phyloP scores from a whole-genome alignment of 768 basidiomycete genomes.

The Phaffia australis region DNA sequence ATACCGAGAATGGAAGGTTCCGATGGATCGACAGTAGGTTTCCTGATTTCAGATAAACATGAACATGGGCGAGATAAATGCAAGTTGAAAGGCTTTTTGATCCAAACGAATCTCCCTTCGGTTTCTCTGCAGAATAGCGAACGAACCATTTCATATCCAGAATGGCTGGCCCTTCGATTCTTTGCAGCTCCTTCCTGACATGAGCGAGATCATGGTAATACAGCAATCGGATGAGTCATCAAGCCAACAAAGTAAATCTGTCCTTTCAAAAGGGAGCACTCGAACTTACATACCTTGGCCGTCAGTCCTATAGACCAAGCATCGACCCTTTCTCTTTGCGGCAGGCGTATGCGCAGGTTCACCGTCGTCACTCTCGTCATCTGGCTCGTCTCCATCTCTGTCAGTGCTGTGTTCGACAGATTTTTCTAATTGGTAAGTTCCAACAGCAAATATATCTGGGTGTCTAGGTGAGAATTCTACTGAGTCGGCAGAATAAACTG shows the following conservation, averaged over 20 bases:
- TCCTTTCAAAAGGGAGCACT: background rate
- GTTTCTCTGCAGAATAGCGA: background rate
- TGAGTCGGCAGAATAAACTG: slow-evolving; percentile 74
- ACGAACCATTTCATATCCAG: slow-evolving; percentile 87
- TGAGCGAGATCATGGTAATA: background rate
- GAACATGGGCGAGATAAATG: background rate
- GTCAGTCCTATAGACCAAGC: slow-evolving; percentile 53
- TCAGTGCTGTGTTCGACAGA: background rate
- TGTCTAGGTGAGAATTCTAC: slow-evolving; percentile 79
- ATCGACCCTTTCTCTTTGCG: slow-evolving; percentile 51
- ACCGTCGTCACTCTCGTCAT: slow-evolving; percentile 27
- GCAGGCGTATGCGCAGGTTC: slow-evolving; percentile 27
- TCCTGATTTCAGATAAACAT: slow-evolving; percentile 5
- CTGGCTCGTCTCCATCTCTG: background rate
- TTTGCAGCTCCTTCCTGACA: slow-evolving; percentile 49
- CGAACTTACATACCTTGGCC: slow-evolving; percentile 21
- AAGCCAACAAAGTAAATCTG: background rate
- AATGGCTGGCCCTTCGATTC: slow-evolving; percentile 62
- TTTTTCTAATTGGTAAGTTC: slow-evolving; percentile 71
- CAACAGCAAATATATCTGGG: slow-evolving; percentile 64
- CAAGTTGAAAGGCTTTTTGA: background rate
- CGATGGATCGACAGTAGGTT: slow-evolving; percentile 6
- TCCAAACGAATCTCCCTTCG: background rate
- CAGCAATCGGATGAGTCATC: background rate
- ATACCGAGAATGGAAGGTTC: slow-evolving; percentile 48